Percentiles rank a stretch among this genome's conserved stretches.
Evolutionary conservation across 495 filamentous ascomycete species (phyloP).

Genomic region (Lophiotrema nucula): DNA sequence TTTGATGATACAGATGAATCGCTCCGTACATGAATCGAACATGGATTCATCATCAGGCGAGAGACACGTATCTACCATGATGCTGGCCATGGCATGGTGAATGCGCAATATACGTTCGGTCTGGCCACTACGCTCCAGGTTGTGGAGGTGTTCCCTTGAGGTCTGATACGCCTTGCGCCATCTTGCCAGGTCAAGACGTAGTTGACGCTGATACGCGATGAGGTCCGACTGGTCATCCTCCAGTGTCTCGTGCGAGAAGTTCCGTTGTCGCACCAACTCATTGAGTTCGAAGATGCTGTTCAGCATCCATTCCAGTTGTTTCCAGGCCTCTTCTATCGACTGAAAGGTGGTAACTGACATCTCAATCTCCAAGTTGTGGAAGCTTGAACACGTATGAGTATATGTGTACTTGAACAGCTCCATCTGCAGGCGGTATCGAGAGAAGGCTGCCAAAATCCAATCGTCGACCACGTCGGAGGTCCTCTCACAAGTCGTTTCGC

Average conservation of each 20-base stretch:
- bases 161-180: neutral
- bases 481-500: neutral
- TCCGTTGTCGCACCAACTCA: neutral
- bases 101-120: slow-evolving; percentile 40
- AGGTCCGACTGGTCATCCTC: too few species aligned
- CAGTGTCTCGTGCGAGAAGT: neutral
- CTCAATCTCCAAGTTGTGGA: neutral
- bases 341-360: neutral
- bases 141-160: neutral
- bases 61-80: slow-evolving; percentile 49
- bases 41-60: slow-evolving; percentile 38
- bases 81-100: slow-evolving; percentile 49
- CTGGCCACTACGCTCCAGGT: neutral
- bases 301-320: neutral
- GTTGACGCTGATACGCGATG: neutral
- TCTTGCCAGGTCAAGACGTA: neutral
- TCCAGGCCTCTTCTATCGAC: neutral
- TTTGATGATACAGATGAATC: slow-evolving; percentile 5
- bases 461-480: slow-evolving; percentile 4
- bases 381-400: neutral
- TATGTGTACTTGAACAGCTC: slow-evolving; percentile 12
- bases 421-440: slow-evolving; percentile 2
- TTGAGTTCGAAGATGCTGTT: neutral
- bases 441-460: slow-evolving; percentile 10
- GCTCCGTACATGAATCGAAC: neutral